Evolutionary conservation across 495 filamentous ascomycete species (phyloP).

Genomic region (Aspergillus panamensis): DNA sequence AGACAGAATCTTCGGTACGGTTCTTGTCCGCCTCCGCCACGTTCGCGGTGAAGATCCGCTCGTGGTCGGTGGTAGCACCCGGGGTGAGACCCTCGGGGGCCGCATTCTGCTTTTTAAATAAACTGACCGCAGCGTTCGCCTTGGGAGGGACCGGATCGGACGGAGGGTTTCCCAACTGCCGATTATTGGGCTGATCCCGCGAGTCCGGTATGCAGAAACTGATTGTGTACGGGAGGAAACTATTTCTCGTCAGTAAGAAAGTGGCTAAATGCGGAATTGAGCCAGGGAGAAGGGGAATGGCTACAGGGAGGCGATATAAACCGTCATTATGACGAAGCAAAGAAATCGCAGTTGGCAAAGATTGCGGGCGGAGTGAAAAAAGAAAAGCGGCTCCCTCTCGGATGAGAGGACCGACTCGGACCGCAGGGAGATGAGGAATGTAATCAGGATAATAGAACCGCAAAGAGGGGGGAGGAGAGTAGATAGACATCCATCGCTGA

Average conservation of each 20-base stretch:
- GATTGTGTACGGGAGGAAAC: conserved; percentile 87
- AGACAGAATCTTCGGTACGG: conserved; percentile 36
- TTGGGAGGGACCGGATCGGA: conserved; percentile 32
- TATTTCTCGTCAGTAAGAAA: conserved; percentile 29
- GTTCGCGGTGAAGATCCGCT: conserved; percentile 53
- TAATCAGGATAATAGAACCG: too few relatives aligned
- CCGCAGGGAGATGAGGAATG: too few relatives aligned
- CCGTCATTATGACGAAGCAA: conserved; percentile 54
- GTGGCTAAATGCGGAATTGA: conserved; percentile 9
- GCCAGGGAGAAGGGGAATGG: conserved; percentile 26
- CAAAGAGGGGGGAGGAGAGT: not conserved
- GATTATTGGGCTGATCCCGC: conserved; percentile 23
- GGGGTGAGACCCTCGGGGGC: conserved; percentile 47
- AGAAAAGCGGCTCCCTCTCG: conserved; percentile 11
- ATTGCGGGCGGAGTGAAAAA: conserved; percentile 17
- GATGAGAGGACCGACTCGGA: too few relatives aligned
- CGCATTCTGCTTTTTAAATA: conserved; percentile 43
- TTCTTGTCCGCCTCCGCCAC: conserved; percentile 33
- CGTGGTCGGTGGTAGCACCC: conserved; percentile 57
- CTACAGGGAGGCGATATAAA: conserved; percentile 83
- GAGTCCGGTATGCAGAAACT: conserved; percentile 57
- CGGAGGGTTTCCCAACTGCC: conserved; percentile 36
- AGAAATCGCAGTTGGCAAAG: not conserved
- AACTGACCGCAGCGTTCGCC: conserved; percentile 35
- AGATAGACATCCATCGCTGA: too few relatives aligned